Evolutionary conservation across 2,329 filamentous ascomycete species (phyloP).

Genomic region (Fusarium setosum): DNA sequence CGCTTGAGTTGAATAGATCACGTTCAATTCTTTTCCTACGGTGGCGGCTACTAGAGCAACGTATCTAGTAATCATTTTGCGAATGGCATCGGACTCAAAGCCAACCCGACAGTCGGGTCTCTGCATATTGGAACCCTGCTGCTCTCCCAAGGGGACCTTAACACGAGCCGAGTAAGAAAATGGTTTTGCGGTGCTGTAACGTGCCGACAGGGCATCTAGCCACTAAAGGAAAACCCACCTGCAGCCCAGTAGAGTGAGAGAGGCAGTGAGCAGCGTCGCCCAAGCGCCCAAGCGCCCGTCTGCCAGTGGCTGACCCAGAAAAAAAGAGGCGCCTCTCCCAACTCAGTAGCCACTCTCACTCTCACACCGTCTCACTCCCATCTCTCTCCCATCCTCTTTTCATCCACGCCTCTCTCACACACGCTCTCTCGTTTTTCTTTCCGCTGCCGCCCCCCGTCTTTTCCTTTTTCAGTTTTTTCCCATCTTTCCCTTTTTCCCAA

Average conservation of each 20-base stretch:
- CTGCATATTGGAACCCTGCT: background rate
- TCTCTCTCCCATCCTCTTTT: background rate
- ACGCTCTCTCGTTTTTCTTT: constrained; percentile 11
- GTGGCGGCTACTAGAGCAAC: background rate
- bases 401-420: background rate
- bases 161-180: background rate
- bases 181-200: constrained; percentile 6
- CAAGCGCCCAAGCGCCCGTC: constrained; percentile 27
- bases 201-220: constrained; percentile 20
- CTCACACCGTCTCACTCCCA: background rate
- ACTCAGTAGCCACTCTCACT: constrained; percentile 24
- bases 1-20: too few relatives aligned
- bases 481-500: constrained; percentile 17
- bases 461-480: constrained; percentile 23
- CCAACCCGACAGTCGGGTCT: background rate
- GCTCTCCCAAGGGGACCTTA: background rate
- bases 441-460: constrained; percentile 13
- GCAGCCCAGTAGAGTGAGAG: constrained; percentile 31
- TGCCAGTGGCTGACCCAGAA: constrained; percentile 33
- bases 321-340: constrained; percentile 26
- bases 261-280: constrained; percentile 33
- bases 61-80: background rate
- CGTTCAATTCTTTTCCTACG: background rate
- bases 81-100: background rate
- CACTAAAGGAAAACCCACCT: constrained; percentile 18